phyloP scores from a whole-genome alignment of 495 filamentous ascomycete species.

The Lasiosphaeria ovina region DNA sequence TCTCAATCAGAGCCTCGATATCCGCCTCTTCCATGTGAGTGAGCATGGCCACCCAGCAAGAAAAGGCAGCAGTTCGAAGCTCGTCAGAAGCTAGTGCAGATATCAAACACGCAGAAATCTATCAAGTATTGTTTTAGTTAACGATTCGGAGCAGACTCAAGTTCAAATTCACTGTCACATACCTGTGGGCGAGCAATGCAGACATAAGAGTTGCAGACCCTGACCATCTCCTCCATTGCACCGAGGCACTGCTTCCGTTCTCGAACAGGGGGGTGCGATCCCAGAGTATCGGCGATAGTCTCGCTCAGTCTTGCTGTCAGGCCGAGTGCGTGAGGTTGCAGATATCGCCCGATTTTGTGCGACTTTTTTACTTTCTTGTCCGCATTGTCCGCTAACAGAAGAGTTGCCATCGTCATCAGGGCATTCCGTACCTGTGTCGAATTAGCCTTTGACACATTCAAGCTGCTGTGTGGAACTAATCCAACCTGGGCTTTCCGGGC shows the following conservation, averaged over 20 bases:
- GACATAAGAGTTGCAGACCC: constrained; percentile 63
- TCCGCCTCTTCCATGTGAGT: constrained; percentile 71
- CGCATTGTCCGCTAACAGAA: constrained; percentile 56
- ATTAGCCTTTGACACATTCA: background rate
- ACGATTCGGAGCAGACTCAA: background rate
- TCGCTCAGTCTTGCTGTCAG: constrained; percentile 81
- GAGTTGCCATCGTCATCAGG: constrained; percentile 62
- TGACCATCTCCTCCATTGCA: constrained; percentile 87
- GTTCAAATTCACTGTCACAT: constrained; percentile 18
- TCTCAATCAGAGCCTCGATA: constrained; percentile 73
- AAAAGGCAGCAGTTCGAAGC: constrained; percentile 73
- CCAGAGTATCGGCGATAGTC: constrained; percentile 68
- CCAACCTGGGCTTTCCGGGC: constrained; percentile 52
- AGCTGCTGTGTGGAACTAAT: background rate
- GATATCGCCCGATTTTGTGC: constrained; percentile 68
- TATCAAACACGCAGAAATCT: constrained; percentile 86
- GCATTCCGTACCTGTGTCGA: constrained; percentile 57
- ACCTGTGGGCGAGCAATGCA: constrained; percentile 85
- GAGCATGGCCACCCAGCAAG: constrained; percentile 79
- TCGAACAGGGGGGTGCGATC: constrained; percentile 46
- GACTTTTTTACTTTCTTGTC: constrained; percentile 50
- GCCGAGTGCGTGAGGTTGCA: constrained; percentile 83
- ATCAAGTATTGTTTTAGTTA: constrained; percentile 2
- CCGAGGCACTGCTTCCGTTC: constrained; percentile 74
- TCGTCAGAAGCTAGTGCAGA: constrained; percentile 72